Percentiles rank a stretch among this genome's conserved stretches.
phyloP scores from a whole-genome alignment of 345 rosid genomes.

The Arabidopsis thaliana region TAIR10.1 NC_003075.7:10481501-10482000 shows the following conservation, averaged over 20 bases:
- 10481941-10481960: constrained; percentile 41
- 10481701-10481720: background rate
- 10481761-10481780: constrained; percentile 36
- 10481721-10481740: background rate
- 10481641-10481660: constrained; percentile 16
- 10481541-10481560: background rate
- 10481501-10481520: background rate
- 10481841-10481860: constrained; percentile 45
- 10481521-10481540: background rate
- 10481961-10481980: constrained; percentile 9
- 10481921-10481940: constrained; percentile 43
- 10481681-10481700: constrained; percentile 27
- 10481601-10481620: background rate
- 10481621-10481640: constrained; percentile 9
- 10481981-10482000: constrained; percentile 22
- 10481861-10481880: constrained; percentile 27
- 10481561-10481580: background rate
- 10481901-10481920: constrained; percentile 17
- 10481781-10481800: constrained; percentile 29
- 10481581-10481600: background rate
- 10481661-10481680: background rate
- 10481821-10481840: constrained; percentile 41
- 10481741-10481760: constrained; percentile 26
- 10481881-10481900: constrained; percentile 19
- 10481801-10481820: constrained; percentile 8